Evolutionary conservation across 192 early-diverging fungal genomes (phyloP), one percentile per base, ranked within the genome.

Genomic region (Coemansia sp.): DNA sequence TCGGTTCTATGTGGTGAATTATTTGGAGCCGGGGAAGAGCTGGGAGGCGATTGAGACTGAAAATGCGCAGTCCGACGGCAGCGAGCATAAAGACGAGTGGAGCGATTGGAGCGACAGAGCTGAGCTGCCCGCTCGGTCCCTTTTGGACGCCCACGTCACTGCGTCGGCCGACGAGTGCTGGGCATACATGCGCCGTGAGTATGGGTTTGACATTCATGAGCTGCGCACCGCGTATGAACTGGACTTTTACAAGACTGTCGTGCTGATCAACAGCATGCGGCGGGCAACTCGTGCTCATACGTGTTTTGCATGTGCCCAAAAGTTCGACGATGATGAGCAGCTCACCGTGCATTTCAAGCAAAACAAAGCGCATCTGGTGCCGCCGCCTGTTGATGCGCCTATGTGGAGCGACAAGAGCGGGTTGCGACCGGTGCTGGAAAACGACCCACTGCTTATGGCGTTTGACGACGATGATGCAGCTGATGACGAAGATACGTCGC

Each of bases 1-100:
- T 71, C 88, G 90, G 19, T 97, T 95, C 79, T 97, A 95, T 67
- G 88, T 97, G 21, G 88, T 94, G 63, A 97, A 97, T 65, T 95
- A 95, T 62, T 63, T 92, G 32, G 91, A 94, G 71, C 92, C 93
- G 0, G 92, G 92, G 14, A 92, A 90, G 70, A 92, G 92, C 84
- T 94, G 93, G 92, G 93, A 95, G 75, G 86, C 83, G 6, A 87
- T 88, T 63, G 92, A 94, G 69, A 88, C 89, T 35, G 92, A 94
- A 60, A 81, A 81, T 32, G 86, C 89, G 51, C 91, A 93, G 8
- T 87, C 86, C 56, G 90, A 93, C 8, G 65, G 62, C 50, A 63
- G 72, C n/a, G 53, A 47, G 8, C 37, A 63, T 23, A 79, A 85
- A 48, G 85, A 84, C 21, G 86, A 84, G 53, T 91, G 88, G 88